phyloP scores from a whole-genome alignment of 257 asterid genomes.

The Solanum infundibuliforme region DNA sequence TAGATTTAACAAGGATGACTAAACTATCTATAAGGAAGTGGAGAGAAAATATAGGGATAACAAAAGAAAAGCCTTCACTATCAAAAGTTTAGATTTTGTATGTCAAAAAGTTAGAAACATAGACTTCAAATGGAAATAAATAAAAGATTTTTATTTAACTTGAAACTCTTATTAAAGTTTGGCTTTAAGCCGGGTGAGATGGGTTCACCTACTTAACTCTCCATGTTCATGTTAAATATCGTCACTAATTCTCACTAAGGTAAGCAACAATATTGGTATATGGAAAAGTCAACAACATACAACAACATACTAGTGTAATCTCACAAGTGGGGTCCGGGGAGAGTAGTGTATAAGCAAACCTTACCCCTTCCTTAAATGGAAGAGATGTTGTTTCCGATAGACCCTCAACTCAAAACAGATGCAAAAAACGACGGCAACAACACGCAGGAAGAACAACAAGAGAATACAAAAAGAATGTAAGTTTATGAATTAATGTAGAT shows the following conservation, averaged over 20 bases:
- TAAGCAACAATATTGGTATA: not conserved
- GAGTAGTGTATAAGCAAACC: not conserved
- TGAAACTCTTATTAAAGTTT: not conserved
- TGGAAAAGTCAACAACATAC: not conserved
- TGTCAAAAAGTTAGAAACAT: not conserved
- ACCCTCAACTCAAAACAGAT: not conserved
- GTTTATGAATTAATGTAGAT: not conserved
- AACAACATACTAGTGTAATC: not conserved
- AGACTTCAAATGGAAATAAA: not conserved
- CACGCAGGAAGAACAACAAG: not conserved
- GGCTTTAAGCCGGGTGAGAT: not conserved
- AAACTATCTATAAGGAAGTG: not conserved
- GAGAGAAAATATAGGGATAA: not conserved
- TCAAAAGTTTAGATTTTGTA: not conserved
- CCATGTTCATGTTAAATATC: not conserved
- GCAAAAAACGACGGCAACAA: not conserved
- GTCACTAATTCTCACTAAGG: not conserved
- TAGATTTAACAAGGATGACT: not conserved
- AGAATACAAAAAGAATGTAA: not conserved
- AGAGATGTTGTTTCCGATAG: not conserved
- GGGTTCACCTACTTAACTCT: not conserved
- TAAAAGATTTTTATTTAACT: not conserved
- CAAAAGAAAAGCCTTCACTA: not conserved
- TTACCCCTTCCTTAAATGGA: not conserved
- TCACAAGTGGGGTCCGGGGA: not conserved